phyloP scores from a whole-genome alignment of 345 rosid genomes.

The Euphorbia peplus region DNA sequence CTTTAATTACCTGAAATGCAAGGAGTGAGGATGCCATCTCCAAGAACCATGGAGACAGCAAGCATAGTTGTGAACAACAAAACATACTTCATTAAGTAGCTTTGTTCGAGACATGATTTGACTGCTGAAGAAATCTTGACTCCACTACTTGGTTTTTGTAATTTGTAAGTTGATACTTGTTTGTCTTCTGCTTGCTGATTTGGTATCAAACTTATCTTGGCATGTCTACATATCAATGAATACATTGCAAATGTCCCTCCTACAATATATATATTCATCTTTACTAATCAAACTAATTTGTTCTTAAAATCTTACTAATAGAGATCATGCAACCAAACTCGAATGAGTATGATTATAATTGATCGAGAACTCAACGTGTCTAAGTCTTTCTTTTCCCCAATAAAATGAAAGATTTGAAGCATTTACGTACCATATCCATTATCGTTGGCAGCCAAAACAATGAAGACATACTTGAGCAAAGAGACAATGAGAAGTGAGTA shows the following conservation, averaged over 20 bases:
- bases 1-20: conserved; percentile 46
- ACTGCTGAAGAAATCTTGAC: conserved; percentile 29
- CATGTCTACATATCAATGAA: conserved; percentile 15
- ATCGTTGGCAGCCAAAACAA: conserved; percentile 19
- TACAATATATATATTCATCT: neutral
- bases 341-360: too few species aligned
- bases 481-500: conserved; percentile 6
- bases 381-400: too few species aligned
- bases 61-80: conserved; percentile 45
- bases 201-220: conserved; percentile 46
- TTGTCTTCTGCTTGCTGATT: conserved; percentile 44
- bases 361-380: too few species aligned
- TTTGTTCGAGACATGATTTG: conserved; percentile 32
- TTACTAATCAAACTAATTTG: too few species aligned
- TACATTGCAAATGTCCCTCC: conserved; percentile 4
- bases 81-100: conserved; percentile 33
- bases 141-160: conserved; percentile 33
- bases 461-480: conserved; percentile 17
- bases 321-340: neutral
- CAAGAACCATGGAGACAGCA: conserved; percentile 60
- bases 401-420: too few species aligned
- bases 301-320: too few species aligned
- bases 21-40: conserved; percentile 60
- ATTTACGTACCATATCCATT: conserved; percentile 19
- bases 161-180: conserved; percentile 32